Evolutionary conservation across 768 basidiomycete species (phyloP).

Genomic region (Termitomyces sp.): DNA sequence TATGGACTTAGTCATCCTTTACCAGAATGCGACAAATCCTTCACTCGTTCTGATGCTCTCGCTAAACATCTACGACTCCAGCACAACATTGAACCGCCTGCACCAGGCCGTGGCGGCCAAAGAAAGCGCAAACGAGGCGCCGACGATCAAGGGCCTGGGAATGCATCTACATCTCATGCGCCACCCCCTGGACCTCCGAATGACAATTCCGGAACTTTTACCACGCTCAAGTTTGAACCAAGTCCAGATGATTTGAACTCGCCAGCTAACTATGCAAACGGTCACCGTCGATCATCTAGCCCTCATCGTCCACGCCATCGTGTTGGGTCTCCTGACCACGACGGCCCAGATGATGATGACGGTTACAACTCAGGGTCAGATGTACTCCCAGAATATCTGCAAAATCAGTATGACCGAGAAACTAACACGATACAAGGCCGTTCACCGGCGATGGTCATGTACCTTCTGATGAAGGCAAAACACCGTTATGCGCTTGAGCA

Average conservation of each 20-base stretch:
- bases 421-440: constrained; percentile 67
- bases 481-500: constrained; percentile 63
- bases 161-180: constrained; percentile 18
- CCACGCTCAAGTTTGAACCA: constrained; percentile 62
- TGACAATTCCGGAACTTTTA: constrained; percentile 34
- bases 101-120: constrained; percentile 64
- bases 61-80: constrained; percentile 90
- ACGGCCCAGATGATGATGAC: constrained; percentile 29
- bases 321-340: constrained; percentile 9
- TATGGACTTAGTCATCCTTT: constrained; percentile 1
- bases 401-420: constrained; percentile 42
- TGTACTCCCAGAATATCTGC: constrained; percentile 50
- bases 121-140: constrained; percentile 65
- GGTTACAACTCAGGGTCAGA: constrained; percentile 37
- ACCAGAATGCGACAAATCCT: constrained; percentile 89
- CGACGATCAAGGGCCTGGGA: constrained; percentile 28
- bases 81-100: constrained; percentile 72
- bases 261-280: constrained; percentile 12
- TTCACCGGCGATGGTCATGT: constrained; percentile 67
- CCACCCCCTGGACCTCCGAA: constrained; percentile 17
- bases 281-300: constrained; percentile 15
- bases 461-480: constrained; percentile 73
- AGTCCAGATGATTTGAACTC: constrained; percentile 28
- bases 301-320: constrained; percentile 10
- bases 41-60: constrained; percentile 91